Evolutionary conservation across 441 rosid genomes (phyloP).

Genomic region (Gossypium schwendimanii): DNA sequence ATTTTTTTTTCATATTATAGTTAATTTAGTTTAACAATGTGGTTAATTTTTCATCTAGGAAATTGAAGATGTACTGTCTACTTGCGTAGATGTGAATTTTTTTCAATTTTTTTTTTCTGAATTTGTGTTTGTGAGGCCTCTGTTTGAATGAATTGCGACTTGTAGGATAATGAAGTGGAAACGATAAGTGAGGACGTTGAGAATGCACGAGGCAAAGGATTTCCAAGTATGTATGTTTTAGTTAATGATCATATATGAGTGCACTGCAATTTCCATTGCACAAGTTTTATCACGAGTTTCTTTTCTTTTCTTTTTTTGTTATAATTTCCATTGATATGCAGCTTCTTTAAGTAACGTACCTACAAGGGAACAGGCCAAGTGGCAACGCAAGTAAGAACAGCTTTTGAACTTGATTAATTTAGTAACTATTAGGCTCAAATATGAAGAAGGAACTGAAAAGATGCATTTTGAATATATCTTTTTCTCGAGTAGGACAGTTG

Average conservation of each 20-base stretch:
- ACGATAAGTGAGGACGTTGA: slow-evolving; percentile 43
- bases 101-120: not conserved
- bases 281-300: not conserved
- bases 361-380: slow-evolving; percentile 39
- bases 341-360: slow-evolving; percentile 37
- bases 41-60: not conserved
- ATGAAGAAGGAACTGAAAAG: not conserved
- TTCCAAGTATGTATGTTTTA: slow-evolving; percentile 28
- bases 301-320: not conserved
- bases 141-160: not conserved
- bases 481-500: slow-evolving; percentile 43
- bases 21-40: not conserved
- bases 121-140: not conserved
- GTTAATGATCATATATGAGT: not conserved
- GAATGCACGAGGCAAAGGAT: slow-evolving; percentile 41
- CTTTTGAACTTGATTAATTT: not conserved
- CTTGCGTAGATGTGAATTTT: not conserved
- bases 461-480: not conserved
- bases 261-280: slow-evolving; percentile 2
- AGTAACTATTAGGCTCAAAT: not conserved
- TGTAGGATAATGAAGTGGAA: slow-evolving; percentile 40
- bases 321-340: slow-evolving; percentile 15
- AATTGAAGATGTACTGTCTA: not conserved
- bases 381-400: slow-evolving; percentile 78
- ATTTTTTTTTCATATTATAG: not conserved